Conservation (phyloP, 208 protist genomes). For the Acanthamoeba triangularis region DNA sequence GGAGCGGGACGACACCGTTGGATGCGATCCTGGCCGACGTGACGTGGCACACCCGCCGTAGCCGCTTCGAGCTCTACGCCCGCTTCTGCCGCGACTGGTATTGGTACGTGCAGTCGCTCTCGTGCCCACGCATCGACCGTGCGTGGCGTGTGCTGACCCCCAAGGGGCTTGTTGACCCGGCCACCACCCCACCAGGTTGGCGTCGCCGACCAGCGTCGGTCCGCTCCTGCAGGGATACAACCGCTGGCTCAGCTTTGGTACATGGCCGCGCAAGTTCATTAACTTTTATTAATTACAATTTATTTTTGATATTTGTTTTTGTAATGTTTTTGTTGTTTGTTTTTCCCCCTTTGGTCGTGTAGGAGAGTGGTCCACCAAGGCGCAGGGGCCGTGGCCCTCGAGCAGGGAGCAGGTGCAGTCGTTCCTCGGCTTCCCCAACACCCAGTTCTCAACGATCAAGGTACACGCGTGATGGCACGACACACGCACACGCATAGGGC, state of each 20-base stretch:
- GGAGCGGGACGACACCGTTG: background rate
- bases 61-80: conserved; percentile 71
- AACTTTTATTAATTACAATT: too few species aligned
- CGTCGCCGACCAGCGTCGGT: conserved; percentile 27
- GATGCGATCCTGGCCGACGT: conserved; percentile 9
- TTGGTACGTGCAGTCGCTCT: too few species aligned
- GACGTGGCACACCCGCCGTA: conserved; percentile 61
- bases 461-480: too few species aligned
- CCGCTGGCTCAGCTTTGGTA: conserved; percentile 46
- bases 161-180: too few species aligned
- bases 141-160: too few species aligned
- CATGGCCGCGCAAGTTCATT: too few species aligned
- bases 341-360: too few species aligned
- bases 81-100: conserved; percentile 69
- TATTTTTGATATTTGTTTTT: too few species aligned
- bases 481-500: background rate
- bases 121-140: too few species aligned
- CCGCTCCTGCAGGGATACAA: conserved; percentile 50
- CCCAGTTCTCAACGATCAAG: background rate
- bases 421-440: conserved; percentile 44
- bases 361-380: background rate
- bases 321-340: too few species aligned
- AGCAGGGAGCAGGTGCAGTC: conserved; percentile 5
- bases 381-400: conserved; percentile 1
- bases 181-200: too few species aligned